Percentiles rank a stretch among this genome's conserved stretches.
phyloP scores from a whole-genome alignment of 2,329 filamentous ascomycete genomes.

The Fusarium albidum region DNA sequence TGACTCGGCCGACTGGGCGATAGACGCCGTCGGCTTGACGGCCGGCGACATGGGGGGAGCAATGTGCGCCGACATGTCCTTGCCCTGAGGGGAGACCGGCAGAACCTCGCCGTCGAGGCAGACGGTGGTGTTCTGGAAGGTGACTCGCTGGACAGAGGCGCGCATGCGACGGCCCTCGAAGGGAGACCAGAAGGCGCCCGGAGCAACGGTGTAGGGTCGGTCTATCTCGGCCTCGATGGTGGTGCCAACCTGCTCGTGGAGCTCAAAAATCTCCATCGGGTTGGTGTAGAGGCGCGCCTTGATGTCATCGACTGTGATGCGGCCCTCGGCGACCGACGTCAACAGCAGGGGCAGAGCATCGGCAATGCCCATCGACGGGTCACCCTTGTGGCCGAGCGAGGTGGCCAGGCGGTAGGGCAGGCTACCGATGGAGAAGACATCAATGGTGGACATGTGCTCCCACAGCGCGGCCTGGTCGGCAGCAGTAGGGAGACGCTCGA shows the following conservation, averaged over 20 bases:
- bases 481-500: conserved; percentile 69
- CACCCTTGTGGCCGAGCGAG: conserved; percentile 59
- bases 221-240: conserved; percentile 80
- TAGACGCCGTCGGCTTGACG: conserved; percentile 59
- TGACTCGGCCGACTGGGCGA: conserved; percentile 47
- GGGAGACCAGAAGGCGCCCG: conserved; percentile 68
- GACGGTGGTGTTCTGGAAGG: conserved; percentile 76
- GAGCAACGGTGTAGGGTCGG: conserved; percentile 68
- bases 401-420: conserved; percentile 78
- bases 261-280: conserved; percentile 81
- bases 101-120: conserved; percentile 75
- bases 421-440: conserved; percentile 82
- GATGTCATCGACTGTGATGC: conserved; percentile 77
- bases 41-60: conserved; percentile 64
- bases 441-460: conserved; percentile 76
- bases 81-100: conserved; percentile 65
- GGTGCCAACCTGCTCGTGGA: conserved; percentile 79
- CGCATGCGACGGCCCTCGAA: conserved; percentile 74
- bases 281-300: conserved; percentile 77
- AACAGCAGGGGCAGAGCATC: conserved; percentile 79
- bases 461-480: conserved; percentile 78
- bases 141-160: conserved; percentile 77
- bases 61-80: conserved; percentile 78
- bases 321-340: conserved; percentile 78
- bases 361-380: conserved; percentile 72